A percentile compares a stretch with the other conserved stretches of the same genome.
Conservation (phyloP, 2,329 filamentous ascomycete genomes). For the Neopestalotiopsis rosae region DNA sequence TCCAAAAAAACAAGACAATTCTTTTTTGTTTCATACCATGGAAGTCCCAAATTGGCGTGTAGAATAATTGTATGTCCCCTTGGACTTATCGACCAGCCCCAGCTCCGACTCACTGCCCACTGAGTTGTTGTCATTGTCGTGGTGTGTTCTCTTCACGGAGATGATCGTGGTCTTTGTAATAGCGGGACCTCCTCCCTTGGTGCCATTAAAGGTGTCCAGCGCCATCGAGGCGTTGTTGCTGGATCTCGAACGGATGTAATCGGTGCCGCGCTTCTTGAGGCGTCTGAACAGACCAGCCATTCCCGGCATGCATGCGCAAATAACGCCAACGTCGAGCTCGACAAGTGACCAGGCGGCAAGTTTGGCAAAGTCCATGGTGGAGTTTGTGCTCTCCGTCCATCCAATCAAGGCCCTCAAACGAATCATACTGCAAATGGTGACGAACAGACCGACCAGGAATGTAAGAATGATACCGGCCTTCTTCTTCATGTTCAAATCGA, state of each 20-base stretch:
- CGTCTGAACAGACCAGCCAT: slow-evolving; percentile 21
- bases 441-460: slow-evolving; percentile 33
- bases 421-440: slow-evolving; percentile 22
- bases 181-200: slow-evolving; percentile 4
- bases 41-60: not conserved
- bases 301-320: slow-evolving; percentile 22
- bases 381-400: slow-evolving; percentile 19
- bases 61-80: slow-evolving; percentile 6
- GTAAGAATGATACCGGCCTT: slow-evolving; percentile 27
- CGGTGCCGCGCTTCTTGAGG: slow-evolving; percentile 23
- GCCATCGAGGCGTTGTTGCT: slow-evolving; percentile 19
- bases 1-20: not conserved
- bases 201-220: not conserved
- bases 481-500: slow-evolving; percentile 20
- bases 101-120: slow-evolving; percentile 17
- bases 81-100: slow-evolving; percentile 17
- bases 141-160: slow-evolving; percentile 18
- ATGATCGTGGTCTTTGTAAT: slow-evolving; percentile 22
- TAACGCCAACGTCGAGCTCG: slow-evolving; percentile 22
- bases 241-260: slow-evolving; percentile 23
- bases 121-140: not conserved
- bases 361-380: slow-evolving; percentile 18
- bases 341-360: slow-evolving; percentile 21
- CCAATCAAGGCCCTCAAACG: slow-evolving; percentile 18
- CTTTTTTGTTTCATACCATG: not conserved